Base-by-base conservation (phyloP, 306 rosid species). In the Quercus ilex region DNA sequence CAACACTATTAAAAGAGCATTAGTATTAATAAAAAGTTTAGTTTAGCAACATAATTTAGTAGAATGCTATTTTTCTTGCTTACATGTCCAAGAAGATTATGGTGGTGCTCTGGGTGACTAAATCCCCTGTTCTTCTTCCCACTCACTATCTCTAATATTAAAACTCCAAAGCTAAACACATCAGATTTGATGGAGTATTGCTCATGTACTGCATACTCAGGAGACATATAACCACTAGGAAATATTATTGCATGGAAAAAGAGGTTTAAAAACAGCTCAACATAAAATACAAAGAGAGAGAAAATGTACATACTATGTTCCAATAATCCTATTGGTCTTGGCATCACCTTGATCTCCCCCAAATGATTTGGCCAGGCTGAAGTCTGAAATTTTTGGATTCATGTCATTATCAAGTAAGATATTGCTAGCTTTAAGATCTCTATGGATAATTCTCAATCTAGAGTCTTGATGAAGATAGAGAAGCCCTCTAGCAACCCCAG, bases 351-450 rank as follows among this genome's bases (percentile, higher is more conserved):
- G 89, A 78, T 85, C 87, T 56, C 87, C 92, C 35, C 84, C 83
- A 41, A 86, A 81, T 9, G 85, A 70, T 80, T 83, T 83, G 33
- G 94, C 92, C 19, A 87, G 31, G 9, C 91, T 92, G 35, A 88
- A 91, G 77, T 91, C 94, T n/a, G 90, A 88, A 75, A 91, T 91
- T 77, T 91, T 91, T 5, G 92, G 85, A 71, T 87, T 82, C 91
- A 88, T 80, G 6, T 88, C 85, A 23, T 81, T 12, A 55, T 85
- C 92, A 5, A 86, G 86, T 65, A 90, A 84, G 53, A 84, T 78
- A 55, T 88, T 90, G 65, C 91, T 88, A 1, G 85, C 78, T 80
- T 90, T 90, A 18, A 90, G 83, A 80, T 90, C 93, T 43, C 84
- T 55, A 6, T 83, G 84, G 30, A 85, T 78, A 13, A 85, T 78